Evolutionary conservation across 2,329 filamentous ascomycete genomes (phyloP).

Genomic region (Aspergillus pseudotamarii): DNA sequence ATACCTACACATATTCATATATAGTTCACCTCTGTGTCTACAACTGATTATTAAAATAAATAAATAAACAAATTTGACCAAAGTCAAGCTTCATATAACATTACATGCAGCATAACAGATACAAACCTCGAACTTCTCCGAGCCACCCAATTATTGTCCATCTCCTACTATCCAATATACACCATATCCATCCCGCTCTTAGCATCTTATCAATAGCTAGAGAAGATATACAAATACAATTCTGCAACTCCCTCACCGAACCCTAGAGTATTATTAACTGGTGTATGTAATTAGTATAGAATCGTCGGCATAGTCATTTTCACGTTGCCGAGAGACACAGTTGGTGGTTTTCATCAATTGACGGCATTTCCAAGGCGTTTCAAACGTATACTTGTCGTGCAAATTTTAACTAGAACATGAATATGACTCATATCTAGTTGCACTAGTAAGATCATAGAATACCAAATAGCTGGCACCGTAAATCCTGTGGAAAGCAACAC

Average conservation of each 20-base stretch:
- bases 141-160: not conserved
- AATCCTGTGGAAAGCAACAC: not conserved
- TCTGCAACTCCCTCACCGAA: not conserved
- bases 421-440: not conserved
- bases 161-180: not conserved
- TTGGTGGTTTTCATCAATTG: not conserved
- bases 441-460: not conserved
- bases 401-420: not conserved
- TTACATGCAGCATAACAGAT: constrained; percentile 3
- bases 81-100: not conserved
- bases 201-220: not conserved
- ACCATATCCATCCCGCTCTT: not conserved
- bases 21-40: not conserved
- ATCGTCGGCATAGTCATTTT: not conserved
- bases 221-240: not conserved
- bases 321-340: not conserved
- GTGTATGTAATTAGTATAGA: not conserved
- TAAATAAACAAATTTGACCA: not conserved
- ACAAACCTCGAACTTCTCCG: not conserved
- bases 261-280: not conserved
- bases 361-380: not conserved
- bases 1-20: not conserved
- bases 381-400: not conserved
- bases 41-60: not conserved
- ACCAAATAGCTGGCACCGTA: not conserved